Evolutionary conservation across 768 basidiomycete species (phyloP), one percentile per base, ranked within the genome.

Genomic region (Panaeolus papilionaceus): DNA sequence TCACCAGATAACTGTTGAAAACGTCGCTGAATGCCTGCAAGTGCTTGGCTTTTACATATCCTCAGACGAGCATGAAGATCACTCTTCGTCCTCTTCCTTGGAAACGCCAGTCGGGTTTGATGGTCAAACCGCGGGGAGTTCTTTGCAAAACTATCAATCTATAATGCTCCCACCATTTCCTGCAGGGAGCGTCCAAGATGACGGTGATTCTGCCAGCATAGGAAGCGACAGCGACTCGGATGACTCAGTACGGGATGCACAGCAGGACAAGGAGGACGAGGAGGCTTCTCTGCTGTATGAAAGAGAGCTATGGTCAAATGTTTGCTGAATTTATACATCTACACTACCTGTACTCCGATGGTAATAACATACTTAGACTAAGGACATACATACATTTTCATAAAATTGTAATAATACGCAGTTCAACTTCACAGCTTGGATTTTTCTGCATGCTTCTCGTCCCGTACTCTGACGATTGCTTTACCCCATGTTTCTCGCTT

Each of bases 401-500:
- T 26, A 3, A 44, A 37, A 54, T 20, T 67, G 20, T 8, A n/a
- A 54, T 23, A 20, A 61, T 20, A 54, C 39, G 67, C 37, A 38
- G 63, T 23, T 1, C 8, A 28, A 64, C 23, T 14, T 74, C 64
- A 86, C 47, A 89, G 76, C 73, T 83, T 90, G 3, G 86, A 79
- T 64, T 70, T 80, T 64, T 72, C 72, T 0, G 44, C 71, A 28
- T 62, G 64, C 3, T 73, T 73, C 11, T 90, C 88, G 33, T 88
- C 84, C 64, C 82, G 84, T 61, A 99, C 76, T 62, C 81, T 83
- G 8, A 94, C 86, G 28, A 96, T 82, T 0, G 84, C 92, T 75
- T 98, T 98, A 0, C 97, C 97, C 94, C 95, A 99, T 4, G 95
- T 96, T 79, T 93, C 87, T 69, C 97, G 82, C 58, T 82, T 82